Evolutionary conservation across 768 basidiomycete species (phyloP).

Genomic region (Suillus subluteus): DNA sequence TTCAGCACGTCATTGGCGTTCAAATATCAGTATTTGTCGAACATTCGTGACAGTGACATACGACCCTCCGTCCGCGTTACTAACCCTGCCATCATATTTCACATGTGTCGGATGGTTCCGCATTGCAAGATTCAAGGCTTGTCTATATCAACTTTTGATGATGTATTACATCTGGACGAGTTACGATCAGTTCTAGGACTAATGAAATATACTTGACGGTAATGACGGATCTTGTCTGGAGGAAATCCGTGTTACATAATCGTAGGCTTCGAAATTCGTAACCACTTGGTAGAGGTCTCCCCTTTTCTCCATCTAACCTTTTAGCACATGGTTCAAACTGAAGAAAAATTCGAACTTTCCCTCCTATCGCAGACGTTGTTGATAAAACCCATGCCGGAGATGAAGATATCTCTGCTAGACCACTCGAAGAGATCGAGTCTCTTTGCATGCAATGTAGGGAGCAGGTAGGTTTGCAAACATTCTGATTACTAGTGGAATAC

Average conservation of each 20-base stretch:
- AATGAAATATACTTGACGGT: neutral
- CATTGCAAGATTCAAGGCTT: too few relatives aligned
- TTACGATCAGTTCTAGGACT: too few relatives aligned
- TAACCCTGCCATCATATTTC: too few relatives aligned
- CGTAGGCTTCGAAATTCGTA: too few relatives aligned
- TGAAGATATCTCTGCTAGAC: slow-evolving; percentile 45
- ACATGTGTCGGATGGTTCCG: too few relatives aligned
- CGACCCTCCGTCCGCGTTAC: too few relatives aligned
- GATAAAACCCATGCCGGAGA: slow-evolving; percentile 44
- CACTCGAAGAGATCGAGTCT: slow-evolving; percentile 84
- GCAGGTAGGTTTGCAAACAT: slow-evolving; percentile 58
- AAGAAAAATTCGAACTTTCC: slow-evolving; percentile 48
- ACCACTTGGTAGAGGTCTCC: neutral
- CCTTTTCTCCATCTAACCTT: neutral
- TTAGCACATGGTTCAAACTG: slow-evolving; percentile 28
- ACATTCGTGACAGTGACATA: too few relatives aligned
- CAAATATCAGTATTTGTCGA: too few relatives aligned
- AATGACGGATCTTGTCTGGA: too few relatives aligned
- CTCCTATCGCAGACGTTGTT: slow-evolving; percentile 59
- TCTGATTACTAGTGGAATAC: slow-evolving; percentile 9
- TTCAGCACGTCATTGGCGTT: neutral
- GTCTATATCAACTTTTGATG: neutral
- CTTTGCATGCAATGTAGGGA: slow-evolving; percentile 93
- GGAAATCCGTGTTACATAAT: too few relatives aligned
- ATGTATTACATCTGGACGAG: neutral